Evolutionary conservation across 176 grass and related monocot species (phyloP).

Genomic region (Alopecurus myosuroides): DNA sequence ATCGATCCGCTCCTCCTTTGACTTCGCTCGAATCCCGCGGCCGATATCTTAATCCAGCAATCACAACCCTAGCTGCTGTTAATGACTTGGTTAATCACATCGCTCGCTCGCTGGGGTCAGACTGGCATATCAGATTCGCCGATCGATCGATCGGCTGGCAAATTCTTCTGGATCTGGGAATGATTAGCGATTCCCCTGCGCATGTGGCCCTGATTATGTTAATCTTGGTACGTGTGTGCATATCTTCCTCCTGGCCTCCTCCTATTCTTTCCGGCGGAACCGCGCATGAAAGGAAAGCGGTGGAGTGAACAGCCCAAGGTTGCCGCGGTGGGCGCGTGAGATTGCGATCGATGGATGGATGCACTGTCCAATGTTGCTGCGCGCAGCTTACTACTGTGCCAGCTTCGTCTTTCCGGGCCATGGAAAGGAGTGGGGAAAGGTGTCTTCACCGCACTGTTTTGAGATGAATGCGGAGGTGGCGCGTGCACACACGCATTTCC

Average conservation of each 20-base stretch:
- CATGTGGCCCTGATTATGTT: slow-evolving; percentile 43
- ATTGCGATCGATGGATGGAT: neutral
- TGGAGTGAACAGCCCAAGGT: slow-evolving; percentile 12
- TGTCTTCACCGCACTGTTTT: slow-evolving; percentile 15
- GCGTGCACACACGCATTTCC: neutral
- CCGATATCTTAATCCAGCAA: neutral
- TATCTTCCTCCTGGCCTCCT: neutral
- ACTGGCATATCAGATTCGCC: neutral
- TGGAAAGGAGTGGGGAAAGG: slow-evolving; percentile 19
- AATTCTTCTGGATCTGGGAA: slow-evolving; percentile 51
- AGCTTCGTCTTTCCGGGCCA: slow-evolving; percentile 13
- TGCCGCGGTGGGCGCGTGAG: neutral
- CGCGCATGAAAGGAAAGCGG: slow-evolving; percentile 5
- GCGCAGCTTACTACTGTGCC: neutral
- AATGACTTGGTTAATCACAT: neutral
- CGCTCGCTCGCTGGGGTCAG: neutral
- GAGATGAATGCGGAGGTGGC: neutral
- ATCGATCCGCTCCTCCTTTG: slow-evolving; percentile 30
- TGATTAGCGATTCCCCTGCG: slow-evolving; percentile 34
- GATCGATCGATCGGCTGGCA: slow-evolving; percentile 28
- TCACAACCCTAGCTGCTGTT: neutral
- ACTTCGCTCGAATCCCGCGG: slow-evolving; percentile 9
- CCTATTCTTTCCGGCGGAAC: neutral
- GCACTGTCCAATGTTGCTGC: slow-evolving; percentile 14
- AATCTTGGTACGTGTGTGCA: neutral